Evolutionary conservation across 768 basidiomycete genomes (phyloP).

Genomic region (Collybia nuda): DNA sequence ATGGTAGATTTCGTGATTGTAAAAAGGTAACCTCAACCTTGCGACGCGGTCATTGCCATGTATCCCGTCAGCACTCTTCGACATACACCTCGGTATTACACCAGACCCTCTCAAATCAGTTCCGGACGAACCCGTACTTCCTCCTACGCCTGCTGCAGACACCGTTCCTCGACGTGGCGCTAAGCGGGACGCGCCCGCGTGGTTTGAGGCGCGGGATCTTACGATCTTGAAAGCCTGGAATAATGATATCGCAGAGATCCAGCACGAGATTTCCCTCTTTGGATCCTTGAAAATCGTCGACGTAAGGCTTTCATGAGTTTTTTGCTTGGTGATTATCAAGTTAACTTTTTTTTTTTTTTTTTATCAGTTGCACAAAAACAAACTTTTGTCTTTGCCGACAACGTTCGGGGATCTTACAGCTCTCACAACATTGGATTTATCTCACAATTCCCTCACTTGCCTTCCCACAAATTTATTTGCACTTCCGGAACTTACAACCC

Average conservation of each 20-base stretch:
- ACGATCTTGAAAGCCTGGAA: conserved; percentile 75
- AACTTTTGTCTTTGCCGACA: conserved; percentile 57
- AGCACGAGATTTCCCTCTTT: conserved; percentile 82
- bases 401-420: conserved; percentile 68
- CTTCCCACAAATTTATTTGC: conserved; percentile 67
- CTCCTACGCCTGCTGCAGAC: conserved; percentile 32
- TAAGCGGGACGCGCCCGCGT: conserved; percentile 52
- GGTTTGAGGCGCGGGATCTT: conserved; percentile 84
- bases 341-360: too few species aligned
- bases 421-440: conserved; percentile 70
- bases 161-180: conserved; percentile 33
- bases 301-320: conserved; percentile 42
- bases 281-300: conserved; percentile 80
- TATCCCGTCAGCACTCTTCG: conserved; percentile 75
- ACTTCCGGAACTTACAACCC: conserved; percentile 60
- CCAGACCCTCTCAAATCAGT: conserved; percentile 70
- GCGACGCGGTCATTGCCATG: conserved; percentile 71
- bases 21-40: conserved; percentile 71
- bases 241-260: conserved; percentile 77
- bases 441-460: conserved; percentile 63
- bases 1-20: conserved; percentile 36
- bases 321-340: background rate
- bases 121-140: conserved; percentile 55
- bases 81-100: conserved; percentile 74
- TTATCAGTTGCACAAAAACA: conserved; percentile 73